These are phyloP conservation scores for Peribolospora baueri DNA, from an alignment of 768 basidiomycete genomes.

Conservation along the genomic window DNA sequence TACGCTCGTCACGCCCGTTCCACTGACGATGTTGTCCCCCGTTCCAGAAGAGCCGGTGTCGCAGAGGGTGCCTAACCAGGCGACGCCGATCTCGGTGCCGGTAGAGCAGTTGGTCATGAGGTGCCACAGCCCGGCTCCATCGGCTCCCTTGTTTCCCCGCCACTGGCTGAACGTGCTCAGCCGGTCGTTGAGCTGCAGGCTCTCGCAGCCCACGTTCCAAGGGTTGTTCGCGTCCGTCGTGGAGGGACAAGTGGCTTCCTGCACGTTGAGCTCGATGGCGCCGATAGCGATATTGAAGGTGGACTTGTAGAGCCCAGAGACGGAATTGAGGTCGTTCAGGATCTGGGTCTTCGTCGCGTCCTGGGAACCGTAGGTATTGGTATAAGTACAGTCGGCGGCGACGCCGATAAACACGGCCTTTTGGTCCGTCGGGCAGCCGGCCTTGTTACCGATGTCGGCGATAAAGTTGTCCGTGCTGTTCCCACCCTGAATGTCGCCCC, in stretches of 20 bases:
- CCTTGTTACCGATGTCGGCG: conserved; percentile 37
- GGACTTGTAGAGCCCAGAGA: conserved; percentile 23
- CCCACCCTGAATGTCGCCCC: conserved; percentile 13
- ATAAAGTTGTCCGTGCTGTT: conserved; percentile 31
- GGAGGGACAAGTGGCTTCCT: conserved; percentile 39
- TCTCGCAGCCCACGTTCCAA: conserved; percentile 45
- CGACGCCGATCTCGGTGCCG: conserved; percentile 38
- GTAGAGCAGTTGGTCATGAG: conserved; percentile 62
- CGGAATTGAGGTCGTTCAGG: conserved; percentile 23
- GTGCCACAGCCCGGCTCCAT: conserved; percentile 65
- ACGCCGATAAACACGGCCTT: conserved; percentile 62
- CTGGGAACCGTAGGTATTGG: conserved; percentile 31
- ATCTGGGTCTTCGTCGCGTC: conserved; percentile 49
- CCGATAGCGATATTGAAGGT: conserved; percentile 71
- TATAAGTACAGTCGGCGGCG: conserved; percentile 62
- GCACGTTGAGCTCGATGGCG: conserved; percentile 53
- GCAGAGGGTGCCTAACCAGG: conserved; percentile 60
- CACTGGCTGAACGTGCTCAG: conserved; percentile 59
- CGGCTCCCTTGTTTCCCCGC: conserved; percentile 43
- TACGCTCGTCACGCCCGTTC: conserved; percentile 57
- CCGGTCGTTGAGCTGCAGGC: conserved; percentile 37
- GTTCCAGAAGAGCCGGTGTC: conserved; percentile 8
- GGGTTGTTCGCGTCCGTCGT: conserved; percentile 26
- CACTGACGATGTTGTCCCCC: conserved; percentile 34
- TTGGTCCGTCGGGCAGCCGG: conserved; percentile 48